A percentile compares a stretch with the other conserved stretches of the same genome.
phyloP scores from a whole-genome alignment of 306 rosid species.

The Castanea mollissima region DNA sequence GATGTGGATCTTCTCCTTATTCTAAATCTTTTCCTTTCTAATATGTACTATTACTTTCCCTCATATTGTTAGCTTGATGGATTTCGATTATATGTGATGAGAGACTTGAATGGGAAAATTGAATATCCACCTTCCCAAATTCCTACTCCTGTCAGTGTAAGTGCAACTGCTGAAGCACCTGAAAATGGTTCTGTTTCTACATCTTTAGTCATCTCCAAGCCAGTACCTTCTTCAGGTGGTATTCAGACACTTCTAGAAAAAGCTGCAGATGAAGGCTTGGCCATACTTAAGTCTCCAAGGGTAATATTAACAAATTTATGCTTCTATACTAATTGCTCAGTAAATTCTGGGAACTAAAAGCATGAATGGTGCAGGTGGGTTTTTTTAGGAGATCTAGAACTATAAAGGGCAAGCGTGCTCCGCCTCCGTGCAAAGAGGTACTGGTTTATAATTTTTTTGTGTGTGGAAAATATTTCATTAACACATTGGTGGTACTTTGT shows the following conservation, averaged over 20 bases:
- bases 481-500: not conserved
- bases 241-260: constrained; percentile 53
- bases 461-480: constrained; percentile 6
- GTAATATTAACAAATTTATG: constrained; percentile 34
- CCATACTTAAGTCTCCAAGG: constrained; percentile 68
- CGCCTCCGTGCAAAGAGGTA: constrained; percentile 85
- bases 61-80: constrained; percentile 60
- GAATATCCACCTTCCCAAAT: constrained; percentile 36
- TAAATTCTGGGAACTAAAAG: constrained; percentile 30
- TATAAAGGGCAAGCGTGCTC: constrained; percentile 81
- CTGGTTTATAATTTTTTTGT: constrained; percentile 6
- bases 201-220: constrained; percentile 55
- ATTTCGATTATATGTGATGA: constrained; percentile 56
- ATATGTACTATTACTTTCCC: constrained; percentile 17
- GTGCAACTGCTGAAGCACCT: constrained; percentile 33
- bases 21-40: constrained; percentile 7
- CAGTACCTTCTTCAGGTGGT: constrained; percentile 37
- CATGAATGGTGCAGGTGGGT: constrained; percentile 70
- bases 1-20: constrained; percentile 1
- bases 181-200: constrained; percentile 50
- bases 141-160: constrained; percentile 37
- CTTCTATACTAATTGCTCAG: not conserved
- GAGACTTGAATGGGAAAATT: constrained; percentile 40
- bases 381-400: constrained; percentile 75
- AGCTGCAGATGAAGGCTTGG: constrained; percentile 86